phyloP scores from a whole-genome alignment of 768 basidiomycete genomes.

The Lactifluus piperatus region DNA sequence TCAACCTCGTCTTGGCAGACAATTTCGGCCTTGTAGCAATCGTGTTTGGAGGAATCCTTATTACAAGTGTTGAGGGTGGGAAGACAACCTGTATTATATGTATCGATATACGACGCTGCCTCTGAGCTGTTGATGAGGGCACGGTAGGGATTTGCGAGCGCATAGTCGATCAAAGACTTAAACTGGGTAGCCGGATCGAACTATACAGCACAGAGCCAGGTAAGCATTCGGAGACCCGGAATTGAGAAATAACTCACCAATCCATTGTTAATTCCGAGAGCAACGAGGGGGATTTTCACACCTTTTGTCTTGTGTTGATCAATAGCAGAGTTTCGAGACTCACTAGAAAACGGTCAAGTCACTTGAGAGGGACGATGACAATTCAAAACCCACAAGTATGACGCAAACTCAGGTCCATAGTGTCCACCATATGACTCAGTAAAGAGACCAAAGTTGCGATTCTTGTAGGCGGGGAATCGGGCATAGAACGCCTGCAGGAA shows the following conservation, averaged over 20 bases:
- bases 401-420: constrained; percentile 22
- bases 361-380: neutral
- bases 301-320: neutral
- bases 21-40: constrained; percentile 41
- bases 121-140: constrained; percentile 1
- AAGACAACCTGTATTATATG: constrained; percentile 30
- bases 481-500: neutral
- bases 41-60: no score
- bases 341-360: neutral
- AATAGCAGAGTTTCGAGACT: neutral
- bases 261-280: neutral
- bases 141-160: constrained; percentile 32
- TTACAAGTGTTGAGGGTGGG: constrained; percentile 37
- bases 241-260: neutral
- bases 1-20: constrained; percentile 41
- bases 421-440: constrained; percentile 37
- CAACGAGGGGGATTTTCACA: neutral
- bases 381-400: neutral
- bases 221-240: neutral
- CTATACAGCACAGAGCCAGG: neutral
- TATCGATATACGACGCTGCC: neutral
- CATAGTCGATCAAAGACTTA: constrained; percentile 41
- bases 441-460: constrained; percentile 40
- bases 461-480: constrained; percentile 34
- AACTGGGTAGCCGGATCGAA: constrained; percentile 33